Evolutionary conservation across 192 early-diverging fungal genomes (phyloP).

Genomic region (Backusella sp.): DNA sequence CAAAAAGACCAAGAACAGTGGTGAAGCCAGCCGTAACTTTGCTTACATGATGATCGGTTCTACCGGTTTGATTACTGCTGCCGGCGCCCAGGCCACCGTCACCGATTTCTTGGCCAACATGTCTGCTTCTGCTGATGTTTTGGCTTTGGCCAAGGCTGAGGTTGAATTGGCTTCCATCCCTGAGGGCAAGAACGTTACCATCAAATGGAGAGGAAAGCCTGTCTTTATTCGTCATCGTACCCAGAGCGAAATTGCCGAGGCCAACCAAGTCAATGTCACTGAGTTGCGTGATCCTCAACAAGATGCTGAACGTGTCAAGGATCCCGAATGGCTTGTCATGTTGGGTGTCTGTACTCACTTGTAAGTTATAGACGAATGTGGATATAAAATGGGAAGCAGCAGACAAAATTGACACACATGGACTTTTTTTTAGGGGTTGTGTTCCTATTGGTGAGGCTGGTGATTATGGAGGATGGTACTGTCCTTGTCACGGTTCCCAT

Average conservation of each 20-base stretch:
- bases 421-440: conserved; percentile 96
- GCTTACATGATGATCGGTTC: conserved; percentile 95
- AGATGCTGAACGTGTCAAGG: conserved; percentile 85
- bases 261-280: conserved; percentile 74
- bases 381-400: too few relatives aligned
- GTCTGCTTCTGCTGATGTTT: conserved; percentile 96
- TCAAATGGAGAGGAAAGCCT: conserved; percentile 99
- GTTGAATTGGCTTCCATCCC: conserved; percentile 90
- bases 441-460: conserved; percentile 98
- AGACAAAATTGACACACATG: too few relatives aligned
- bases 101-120: conserved; percentile 82
- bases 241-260: conserved; percentile 90
- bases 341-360: conserved; percentile 68
- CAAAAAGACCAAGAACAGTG: conserved; percentile 61
- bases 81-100: conserved; percentile 87
- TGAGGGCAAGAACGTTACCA: conserved; percentile 93
- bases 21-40: conserved; percentile 69
- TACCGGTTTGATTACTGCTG: conserved; percentile 78
- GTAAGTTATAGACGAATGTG: too few relatives aligned
- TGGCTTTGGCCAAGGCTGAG: conserved; percentile 98
- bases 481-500: conserved; percentile 99
- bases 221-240: conserved; percentile 98
- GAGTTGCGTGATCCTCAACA: conserved; percentile 90
- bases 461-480: conserved; percentile 99
- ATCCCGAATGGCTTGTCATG: conserved; percentile 97